phyloP scores from a whole-genome alignment of 2,329 filamentous ascomycete genomes.

The Alternaria sp. region DNA sequence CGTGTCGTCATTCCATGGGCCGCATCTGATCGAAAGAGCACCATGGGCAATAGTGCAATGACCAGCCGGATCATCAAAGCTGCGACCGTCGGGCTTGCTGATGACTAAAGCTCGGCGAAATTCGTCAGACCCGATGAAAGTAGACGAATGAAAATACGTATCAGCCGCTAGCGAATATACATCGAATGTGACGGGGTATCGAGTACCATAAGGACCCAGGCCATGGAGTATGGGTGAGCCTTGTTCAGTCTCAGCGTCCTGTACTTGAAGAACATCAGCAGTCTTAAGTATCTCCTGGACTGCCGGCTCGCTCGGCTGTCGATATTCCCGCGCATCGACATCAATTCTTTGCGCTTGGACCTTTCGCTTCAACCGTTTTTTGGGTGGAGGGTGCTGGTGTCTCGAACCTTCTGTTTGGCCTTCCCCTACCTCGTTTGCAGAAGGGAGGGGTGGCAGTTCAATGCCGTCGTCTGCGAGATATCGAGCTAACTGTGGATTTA shows the following conservation, averaged over 20 bases:
- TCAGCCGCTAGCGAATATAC: conserved; percentile 58
- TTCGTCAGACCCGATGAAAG: conserved; percentile 66
- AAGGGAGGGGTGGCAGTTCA: conserved; percentile 29
- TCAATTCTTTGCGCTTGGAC: conserved; percentile 57
- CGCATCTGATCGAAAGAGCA: conserved; percentile 55
- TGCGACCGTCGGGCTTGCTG: conserved; percentile 28
- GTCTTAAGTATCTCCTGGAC: conserved; percentile 25
- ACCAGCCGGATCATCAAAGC: conserved; percentile 56
- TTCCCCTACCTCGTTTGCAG: conserved; percentile 28
- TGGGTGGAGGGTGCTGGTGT: conserved; percentile 14
- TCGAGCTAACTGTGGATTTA: conserved; percentile 42
- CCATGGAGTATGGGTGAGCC: conserved; percentile 45
- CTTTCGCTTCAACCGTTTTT: conserved; percentile 47
- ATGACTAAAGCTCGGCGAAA: conserved; percentile 56
- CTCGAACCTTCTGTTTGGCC: neutral
- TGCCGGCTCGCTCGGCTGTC: conserved; percentile 53
- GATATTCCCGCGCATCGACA: conserved; percentile 55
- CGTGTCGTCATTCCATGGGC: conserved; percentile 64
- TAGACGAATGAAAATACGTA: conserved; percentile 64
- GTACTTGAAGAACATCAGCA: conserved; percentile 1
- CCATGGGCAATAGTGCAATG: conserved; percentile 50
- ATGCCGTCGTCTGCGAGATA: conserved; percentile 45
- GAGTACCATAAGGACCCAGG: conserved; percentile 58
- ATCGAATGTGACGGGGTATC: conserved; percentile 63
- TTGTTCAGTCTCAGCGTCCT: conserved; percentile 11